These are phyloP conservation scores for Rhynchospora breviuscula DNA, from an alignment of 176 grass and related monocot genomes.

Conservation along the genomic window DNA sequence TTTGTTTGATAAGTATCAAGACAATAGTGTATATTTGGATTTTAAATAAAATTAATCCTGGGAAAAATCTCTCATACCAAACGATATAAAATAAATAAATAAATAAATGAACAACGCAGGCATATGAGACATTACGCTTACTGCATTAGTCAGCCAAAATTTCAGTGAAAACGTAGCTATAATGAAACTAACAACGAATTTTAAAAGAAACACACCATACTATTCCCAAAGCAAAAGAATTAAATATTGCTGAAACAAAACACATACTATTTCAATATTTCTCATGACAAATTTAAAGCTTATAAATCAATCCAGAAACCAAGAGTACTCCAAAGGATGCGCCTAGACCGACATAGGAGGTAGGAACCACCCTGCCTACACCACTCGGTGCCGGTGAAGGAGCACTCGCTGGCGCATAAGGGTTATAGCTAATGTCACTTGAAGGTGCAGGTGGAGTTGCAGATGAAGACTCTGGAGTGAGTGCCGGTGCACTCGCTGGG, in stretches of 20 bases:
- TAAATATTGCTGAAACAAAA: not conserved
- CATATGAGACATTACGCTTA: not conserved
- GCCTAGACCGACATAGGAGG: not conserved
- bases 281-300: not conserved
- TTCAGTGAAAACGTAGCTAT: not conserved
- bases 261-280: not conserved
- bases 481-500: too few species aligned
- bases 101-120: not conserved
- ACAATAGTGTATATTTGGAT: not conserved
- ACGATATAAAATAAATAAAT: not conserved
- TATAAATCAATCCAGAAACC: not conserved
- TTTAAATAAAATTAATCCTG: not conserved
- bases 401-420: not conserved
- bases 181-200: not conserved
- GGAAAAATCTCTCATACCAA: not conserved
- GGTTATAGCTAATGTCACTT: too few species aligned
- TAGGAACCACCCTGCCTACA: not conserved
- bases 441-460: too few species aligned
- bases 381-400: not conserved
- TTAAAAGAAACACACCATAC: not conserved
- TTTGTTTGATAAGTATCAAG: not conserved
- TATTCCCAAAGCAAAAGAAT: not conserved
- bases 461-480: too few species aligned
- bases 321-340: slow-evolving; percentile 6
- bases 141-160: not conserved